A percentile compares a stretch with the other conserved stretches of the same genome.
Conservation (phyloP, 2,329 filamentous ascomycete species). For the Ceratocystis cubensis region DNA sequence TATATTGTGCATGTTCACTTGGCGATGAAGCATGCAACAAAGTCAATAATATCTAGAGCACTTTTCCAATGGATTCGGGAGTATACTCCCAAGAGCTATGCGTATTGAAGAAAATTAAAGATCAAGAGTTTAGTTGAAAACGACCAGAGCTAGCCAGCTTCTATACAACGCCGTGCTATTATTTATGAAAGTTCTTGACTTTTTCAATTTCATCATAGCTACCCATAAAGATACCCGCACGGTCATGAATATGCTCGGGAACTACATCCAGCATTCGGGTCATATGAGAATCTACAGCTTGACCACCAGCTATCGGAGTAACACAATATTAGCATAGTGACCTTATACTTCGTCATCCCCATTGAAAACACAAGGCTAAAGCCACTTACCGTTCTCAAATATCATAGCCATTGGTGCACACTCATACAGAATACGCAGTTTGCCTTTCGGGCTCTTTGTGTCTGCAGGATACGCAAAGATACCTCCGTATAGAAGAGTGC, state of each 20-base stretch:
- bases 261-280: slow-evolving; percentile 76
- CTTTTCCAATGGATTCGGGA: too few relatives aligned
- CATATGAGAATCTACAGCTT: slow-evolving; percentile 87
- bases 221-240: slow-evolving; percentile 90
- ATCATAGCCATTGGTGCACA: slow-evolving; percentile 98
- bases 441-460: slow-evolving; percentile 97
- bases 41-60: too few relatives aligned
- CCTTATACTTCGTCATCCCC: not conserved
- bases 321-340: slow-evolving; percentile 26
- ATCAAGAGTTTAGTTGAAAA: too few relatives aligned
- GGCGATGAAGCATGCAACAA: too few relatives aligned
- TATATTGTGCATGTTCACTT: too few relatives aligned
- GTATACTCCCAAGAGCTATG: too few relatives aligned
- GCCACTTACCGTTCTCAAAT: slow-evolving; percentile 78
- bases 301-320: slow-evolving; percentile 58
- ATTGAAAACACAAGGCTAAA: slow-evolving; percentile 21
- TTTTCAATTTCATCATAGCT: slow-evolving; percentile 93
- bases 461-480: slow-evolving; percentile 97
- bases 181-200: slow-evolving; percentile 70
- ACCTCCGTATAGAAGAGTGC: slow-evolving; percentile 86
- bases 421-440: slow-evolving; percentile 93
- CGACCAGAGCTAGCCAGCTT: too few relatives aligned
- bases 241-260: slow-evolving; percentile 88
- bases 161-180: not conserved
- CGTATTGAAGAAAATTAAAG: too few relatives aligned